phyloP scores from a whole-genome alignment of 2,329 filamentous ascomycete species.

The Aspergillus melleus region DNA sequence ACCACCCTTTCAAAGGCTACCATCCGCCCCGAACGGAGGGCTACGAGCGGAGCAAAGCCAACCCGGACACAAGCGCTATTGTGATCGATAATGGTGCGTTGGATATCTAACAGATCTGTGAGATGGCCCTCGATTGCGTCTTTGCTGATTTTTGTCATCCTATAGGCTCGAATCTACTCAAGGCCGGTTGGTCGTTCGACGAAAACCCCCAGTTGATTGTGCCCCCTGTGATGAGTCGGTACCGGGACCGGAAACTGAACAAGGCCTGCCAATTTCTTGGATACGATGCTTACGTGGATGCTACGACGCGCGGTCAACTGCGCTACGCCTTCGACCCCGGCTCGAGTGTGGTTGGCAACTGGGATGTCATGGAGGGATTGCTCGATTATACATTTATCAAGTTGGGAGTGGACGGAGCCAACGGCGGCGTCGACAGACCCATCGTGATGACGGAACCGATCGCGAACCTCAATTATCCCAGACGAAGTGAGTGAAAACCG shows the following conservation, averaged over 20 bases:
- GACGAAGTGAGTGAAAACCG: conserved; percentile 68
- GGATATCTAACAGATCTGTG: neutral
- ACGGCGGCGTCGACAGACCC: conserved; percentile 76
- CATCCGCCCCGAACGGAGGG: conserved; percentile 64
- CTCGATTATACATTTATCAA: conserved; percentile 95
- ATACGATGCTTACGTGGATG: conserved; percentile 90
- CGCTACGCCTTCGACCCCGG: conserved; percentile 89
- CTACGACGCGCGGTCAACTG: conserved; percentile 85
- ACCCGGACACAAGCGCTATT: conserved; percentile 68
- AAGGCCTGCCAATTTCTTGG: conserved; percentile 92
- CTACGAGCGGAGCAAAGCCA: conserved; percentile 65
- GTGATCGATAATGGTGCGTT: conserved; percentile 92
- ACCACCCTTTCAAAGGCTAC: conserved; percentile 63
- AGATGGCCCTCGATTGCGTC: too few relatives aligned
- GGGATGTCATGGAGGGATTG: conserved; percentile 95
- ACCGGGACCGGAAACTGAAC: conserved; percentile 88
- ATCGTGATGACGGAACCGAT: conserved; percentile 95
- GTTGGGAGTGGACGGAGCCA: conserved; percentile 74
- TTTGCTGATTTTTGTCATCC: too few relatives aligned
- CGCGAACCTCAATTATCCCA: conserved; percentile 83
- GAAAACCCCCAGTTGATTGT: conserved; percentile 74
- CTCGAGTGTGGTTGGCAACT: conserved; percentile 90
- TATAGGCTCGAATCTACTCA: conserved; percentile 81
- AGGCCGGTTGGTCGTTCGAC: conserved; percentile 96
- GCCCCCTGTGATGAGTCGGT: conserved; percentile 90